Conservation (phyloP, 495 filamentous ascomycete species). For the Aspergillus nidulans region DNA sequence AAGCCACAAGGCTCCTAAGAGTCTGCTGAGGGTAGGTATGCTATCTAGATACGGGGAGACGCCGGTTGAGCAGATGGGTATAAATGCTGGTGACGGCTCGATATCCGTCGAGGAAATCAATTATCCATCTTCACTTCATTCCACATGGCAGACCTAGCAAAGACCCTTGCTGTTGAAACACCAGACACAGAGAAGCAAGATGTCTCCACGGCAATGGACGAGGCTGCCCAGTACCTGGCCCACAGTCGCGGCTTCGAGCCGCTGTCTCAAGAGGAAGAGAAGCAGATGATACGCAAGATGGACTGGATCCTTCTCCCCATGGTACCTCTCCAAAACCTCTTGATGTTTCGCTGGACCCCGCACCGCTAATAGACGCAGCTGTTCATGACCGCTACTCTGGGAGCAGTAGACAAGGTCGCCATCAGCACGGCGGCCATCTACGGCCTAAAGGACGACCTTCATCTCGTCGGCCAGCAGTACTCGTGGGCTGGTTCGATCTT, state of each 20-base stretch:
- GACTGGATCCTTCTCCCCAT: constrained; percentile 39
- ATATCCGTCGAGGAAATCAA: background rate
- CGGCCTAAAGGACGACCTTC: background rate
- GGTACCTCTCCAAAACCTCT: background rate
- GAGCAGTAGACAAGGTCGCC: constrained; percentile 3
- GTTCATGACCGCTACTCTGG: constrained; percentile 1
- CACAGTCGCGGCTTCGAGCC: constrained; percentile 52
- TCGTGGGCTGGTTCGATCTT: constrained; percentile 7
- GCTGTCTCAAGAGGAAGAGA: constrained; percentile 72
- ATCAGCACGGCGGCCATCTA: constrained; percentile 1
- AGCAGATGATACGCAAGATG: constrained; percentile 67
- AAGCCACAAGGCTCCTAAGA: background rate
- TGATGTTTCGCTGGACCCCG: too few relatives aligned
- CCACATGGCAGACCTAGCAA: background rate
- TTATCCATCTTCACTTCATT: background rate
- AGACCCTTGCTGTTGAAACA: background rate
- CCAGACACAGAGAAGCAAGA: background rate
- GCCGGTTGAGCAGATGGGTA: background rate
- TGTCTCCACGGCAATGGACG: constrained; percentile 2
- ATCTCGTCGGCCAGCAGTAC: constrained; percentile 6
- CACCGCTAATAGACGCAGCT: background rate
- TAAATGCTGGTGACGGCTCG: background rate
- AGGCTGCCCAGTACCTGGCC: constrained; percentile 6
- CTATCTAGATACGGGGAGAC: background rate
- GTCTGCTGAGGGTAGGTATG: background rate